Base-by-base conservation (phyloP, 768 basidiomycete species). In the Gyrodon lividus region DNA sequence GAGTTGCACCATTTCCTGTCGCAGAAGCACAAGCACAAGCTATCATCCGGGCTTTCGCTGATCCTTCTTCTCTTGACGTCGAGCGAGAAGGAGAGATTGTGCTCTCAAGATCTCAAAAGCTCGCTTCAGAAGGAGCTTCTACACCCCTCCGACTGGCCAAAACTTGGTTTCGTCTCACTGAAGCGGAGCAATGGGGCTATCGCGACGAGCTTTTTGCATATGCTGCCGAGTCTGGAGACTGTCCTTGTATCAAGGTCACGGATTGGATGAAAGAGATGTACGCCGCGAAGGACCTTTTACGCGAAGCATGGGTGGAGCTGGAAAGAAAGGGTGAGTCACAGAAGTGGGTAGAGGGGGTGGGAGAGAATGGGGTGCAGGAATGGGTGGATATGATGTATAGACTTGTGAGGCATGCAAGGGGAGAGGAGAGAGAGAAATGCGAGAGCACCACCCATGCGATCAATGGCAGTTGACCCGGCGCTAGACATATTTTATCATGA, bases 11-110 rank as follows among this genome's bases (percentile, higher is more conserved):
- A 3, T 79, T 95, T 52, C 92, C 90, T 1, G 61, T 92, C 0
- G 74, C 86, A 43, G 91, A 97, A 67, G 81, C 80, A 0, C 94
- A 96, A 68, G 85, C 86, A 0, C 79, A 78, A 0, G 85, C 82
- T 2, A 75, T 81, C 6, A 64, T 84, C 19, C 73, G 74, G 20
- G 80, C 77, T 0, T 86, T 89, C 52, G 71, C 71, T 13, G 58
- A 81, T 46, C 82, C 81, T 1, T 63, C 64, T 22, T 66, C 74
- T 19, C 67, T 89, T 6, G 77, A 89, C 54, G 50, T 64, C 28
- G 67, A 70, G 3, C 60, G 67, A 28, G 86, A 86, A 59, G 70
- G 74, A 0, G 67, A 70, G 22, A 77, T 70, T n/a, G 66, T 86
- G 48, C 59, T 81, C 23, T 66, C 73, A 6, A 79, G 82, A 6